phyloP scores from a whole-genome alignment of 2,329 filamentous ascomycete species.

The Trichoderma atroviride region DNA sequence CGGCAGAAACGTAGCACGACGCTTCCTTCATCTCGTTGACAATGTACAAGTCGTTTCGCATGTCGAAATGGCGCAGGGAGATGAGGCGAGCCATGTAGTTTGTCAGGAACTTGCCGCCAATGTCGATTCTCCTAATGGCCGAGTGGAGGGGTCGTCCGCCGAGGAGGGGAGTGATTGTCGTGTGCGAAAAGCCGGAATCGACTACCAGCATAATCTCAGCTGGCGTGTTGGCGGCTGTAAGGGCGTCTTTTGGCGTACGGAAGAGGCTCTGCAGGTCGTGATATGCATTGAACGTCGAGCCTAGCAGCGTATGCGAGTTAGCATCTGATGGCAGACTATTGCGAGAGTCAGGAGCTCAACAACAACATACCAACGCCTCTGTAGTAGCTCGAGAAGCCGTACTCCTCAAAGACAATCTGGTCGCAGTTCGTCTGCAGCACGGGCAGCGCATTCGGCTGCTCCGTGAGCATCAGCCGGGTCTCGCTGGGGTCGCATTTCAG shows the following conservation, averaged over 20 bases:
- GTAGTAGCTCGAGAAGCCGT: slow-evolving; percentile 85
- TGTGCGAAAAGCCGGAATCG: slow-evolving; percentile 91
- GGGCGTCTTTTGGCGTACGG: slow-evolving; percentile 56
- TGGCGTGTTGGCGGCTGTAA: slow-evolving; percentile 51
- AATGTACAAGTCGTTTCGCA: slow-evolving; percentile 90
- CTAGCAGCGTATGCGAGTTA: slow-evolving; percentile 44
- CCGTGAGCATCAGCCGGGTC: slow-evolving; percentile 81
- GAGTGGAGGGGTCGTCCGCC: slow-evolving; percentile 78
- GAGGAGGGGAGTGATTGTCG: slow-evolving; percentile 84
- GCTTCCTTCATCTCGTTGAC: slow-evolving; percentile 96
- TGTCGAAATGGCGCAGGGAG: slow-evolving; percentile 89
- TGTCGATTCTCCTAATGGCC: slow-evolving; percentile 80
- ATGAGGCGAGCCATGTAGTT: slow-evolving; percentile 90
- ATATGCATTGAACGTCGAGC: slow-evolving; percentile 77
- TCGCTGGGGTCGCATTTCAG: slow-evolving; percentile 74
- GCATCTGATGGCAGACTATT: neutral
- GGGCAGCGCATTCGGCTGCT: slow-evolving; percentile 81
- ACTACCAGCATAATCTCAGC: slow-evolving; percentile 84
- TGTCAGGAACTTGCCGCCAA: slow-evolving; percentile 90
- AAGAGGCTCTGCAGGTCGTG: slow-evolving; percentile 74
- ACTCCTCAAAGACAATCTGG: slow-evolving; percentile 97
- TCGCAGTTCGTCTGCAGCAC: slow-evolving; percentile 87
- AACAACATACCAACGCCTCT: slow-evolving; percentile 64
- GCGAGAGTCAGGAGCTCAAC: neutral
- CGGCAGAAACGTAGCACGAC: slow-evolving; percentile 77